Conservation (phyloP, 768 basidiomycete species). For the Ramaria sp. region DNA sequence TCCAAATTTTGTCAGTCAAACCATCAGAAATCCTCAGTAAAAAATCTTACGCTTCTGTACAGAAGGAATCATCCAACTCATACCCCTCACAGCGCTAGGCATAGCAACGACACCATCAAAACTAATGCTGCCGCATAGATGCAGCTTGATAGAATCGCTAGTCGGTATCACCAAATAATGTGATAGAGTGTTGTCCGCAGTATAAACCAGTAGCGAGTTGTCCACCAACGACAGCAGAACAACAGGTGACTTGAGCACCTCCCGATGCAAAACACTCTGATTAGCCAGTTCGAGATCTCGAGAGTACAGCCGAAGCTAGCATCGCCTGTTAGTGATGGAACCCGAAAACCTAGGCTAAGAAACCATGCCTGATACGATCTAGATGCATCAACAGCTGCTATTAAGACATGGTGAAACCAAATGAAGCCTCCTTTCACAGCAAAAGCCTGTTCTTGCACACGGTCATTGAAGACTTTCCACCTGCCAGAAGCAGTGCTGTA, state of each 20-base stretch:
- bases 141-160: constrained; percentile 69
- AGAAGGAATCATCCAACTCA: constrained; percentile 96
- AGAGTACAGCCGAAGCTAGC: constrained; percentile 85
- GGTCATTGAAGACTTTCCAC: constrained; percentile 84
- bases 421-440: constrained; percentile 80
- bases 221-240: constrained; percentile 87
- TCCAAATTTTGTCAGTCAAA: constrained; percentile 9
- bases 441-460: constrained; percentile 80
- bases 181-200: constrained; percentile 82
- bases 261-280: constrained; percentile 74
- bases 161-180: constrained; percentile 90
- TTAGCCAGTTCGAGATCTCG: constrained; percentile 81
- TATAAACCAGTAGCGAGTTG: constrained; percentile 90
- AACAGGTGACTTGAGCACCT: constrained; percentile 64
- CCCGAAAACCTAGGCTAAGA: background rate
- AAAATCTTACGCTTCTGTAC: constrained; percentile 74
- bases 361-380: constrained; percentile 61
- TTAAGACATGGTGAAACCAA: constrained; percentile 94
- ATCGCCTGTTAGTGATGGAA: constrained; percentile 7
- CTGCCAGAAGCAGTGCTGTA: constrained; percentile 90
- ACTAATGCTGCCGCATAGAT: constrained; percentile 89
- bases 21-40: background rate
- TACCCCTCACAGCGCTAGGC: constrained; percentile 72
- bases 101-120: constrained; percentile 83
- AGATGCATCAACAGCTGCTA: constrained; percentile 79